Conservation (phyloP, 2,329 filamentous ascomycete genomes). For the Alternaria triticimaculans region DNA sequence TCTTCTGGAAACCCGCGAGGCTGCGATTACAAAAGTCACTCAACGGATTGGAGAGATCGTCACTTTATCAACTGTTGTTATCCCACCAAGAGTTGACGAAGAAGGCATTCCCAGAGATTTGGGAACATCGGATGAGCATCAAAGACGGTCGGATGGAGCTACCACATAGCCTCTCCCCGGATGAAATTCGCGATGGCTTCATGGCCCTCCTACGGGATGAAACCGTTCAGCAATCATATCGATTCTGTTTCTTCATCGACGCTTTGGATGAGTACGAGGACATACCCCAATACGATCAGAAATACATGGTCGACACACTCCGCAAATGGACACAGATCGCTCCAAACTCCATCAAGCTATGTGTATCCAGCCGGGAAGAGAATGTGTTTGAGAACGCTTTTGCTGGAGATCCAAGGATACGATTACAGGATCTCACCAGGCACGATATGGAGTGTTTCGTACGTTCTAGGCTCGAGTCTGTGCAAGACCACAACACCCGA, state of each 20-base stretch:
- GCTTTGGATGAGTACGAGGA: not conserved
- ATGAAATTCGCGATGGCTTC: not conserved
- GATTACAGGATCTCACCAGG: not conserved
- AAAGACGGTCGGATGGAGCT: not conserved
- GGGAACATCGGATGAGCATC: not conserved
- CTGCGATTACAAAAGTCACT: not conserved
- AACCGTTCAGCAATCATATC: not conserved
- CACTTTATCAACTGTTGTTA: too few species aligned
- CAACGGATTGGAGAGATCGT: too few species aligned
- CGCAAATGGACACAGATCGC: not conserved
- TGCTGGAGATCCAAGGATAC: not conserved
- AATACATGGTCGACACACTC: not conserved
- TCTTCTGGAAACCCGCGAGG: not conserved
- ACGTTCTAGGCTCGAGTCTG: not conserved
- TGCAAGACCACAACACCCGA: not conserved
- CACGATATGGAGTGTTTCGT: not conserved
- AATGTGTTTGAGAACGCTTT: not conserved
- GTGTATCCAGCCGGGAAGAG: not conserved
- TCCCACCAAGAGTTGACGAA: too few species aligned
- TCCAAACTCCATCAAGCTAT: not conserved
- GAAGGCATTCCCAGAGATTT: too few species aligned
- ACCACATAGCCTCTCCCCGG: not conserved
- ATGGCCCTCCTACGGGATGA: not conserved
- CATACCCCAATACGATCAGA: accelerated
- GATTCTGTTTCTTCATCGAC: not conserved